Percentiles rank a stretch among this genome's conserved stretches.
Evolutionary conservation across 2,329 filamentous ascomycete genomes (phyloP).

Genomic region (Neodidymelliopsis sp.): DNA sequence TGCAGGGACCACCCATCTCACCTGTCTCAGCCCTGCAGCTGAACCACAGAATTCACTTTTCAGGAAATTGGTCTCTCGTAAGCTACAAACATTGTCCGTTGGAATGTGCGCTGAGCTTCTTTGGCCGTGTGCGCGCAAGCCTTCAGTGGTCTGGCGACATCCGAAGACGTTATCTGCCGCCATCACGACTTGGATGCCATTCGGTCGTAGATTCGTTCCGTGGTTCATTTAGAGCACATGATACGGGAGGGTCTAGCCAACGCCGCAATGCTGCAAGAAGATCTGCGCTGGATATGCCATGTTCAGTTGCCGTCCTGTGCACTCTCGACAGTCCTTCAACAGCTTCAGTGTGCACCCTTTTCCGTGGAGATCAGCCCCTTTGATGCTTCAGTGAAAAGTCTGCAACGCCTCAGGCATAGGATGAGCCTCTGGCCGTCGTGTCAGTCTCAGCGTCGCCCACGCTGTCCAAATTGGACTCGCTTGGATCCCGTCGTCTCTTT

Average conservation of each 20-base stretch:
- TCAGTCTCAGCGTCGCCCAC: constrained; percentile 30
- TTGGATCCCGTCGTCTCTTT: constrained; percentile 29
- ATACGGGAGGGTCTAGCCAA: constrained; percentile 20
- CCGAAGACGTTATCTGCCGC: constrained; percentile 32
- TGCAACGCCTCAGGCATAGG: constrained; percentile 21
- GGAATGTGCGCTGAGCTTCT: constrained; percentile 21
- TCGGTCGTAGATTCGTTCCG: constrained; percentile 14
- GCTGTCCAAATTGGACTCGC: constrained; percentile 30
- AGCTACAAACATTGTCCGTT: constrained; percentile 24
- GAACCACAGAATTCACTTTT: constrained; percentile 19
- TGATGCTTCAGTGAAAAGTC: constrained; percentile 19
- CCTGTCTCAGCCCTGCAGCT: constrained; percentile 43
- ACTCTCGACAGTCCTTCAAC: constrained; percentile 7
- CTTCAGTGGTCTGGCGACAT: constrained; percentile 20
- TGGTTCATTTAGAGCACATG: constrained; percentile 21
- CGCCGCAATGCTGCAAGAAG: constrained; percentile 19
- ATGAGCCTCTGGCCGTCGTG: constrained; percentile 29
- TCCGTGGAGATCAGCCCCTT: constrained; percentile 24
- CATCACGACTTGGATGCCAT: constrained; percentile 18
- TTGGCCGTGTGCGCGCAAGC: constrained; percentile 27
- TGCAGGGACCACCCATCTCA: constrained; percentile 35
- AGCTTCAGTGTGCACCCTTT: background rate
- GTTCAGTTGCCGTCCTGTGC: constrained; percentile 27
- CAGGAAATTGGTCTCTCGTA: constrained; percentile 25
- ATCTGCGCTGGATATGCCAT: constrained; percentile 24